Percentiles rank a stretch among this genome's conserved stretches.
Conservation (phyloP, 345 rosid genomes). For the Barbarea vulgaris region DNA sequence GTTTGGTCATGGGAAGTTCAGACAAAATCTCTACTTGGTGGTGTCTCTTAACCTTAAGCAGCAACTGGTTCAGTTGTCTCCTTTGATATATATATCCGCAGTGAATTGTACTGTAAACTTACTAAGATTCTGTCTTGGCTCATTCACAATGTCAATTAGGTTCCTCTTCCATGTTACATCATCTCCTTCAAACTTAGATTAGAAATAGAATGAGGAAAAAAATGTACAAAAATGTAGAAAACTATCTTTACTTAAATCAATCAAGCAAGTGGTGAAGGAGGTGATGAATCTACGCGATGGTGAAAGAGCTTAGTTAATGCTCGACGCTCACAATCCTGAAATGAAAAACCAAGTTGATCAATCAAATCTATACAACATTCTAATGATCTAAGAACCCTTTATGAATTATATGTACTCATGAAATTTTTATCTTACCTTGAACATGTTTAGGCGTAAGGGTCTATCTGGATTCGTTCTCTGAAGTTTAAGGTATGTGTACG, state of each 20-base stretch:
- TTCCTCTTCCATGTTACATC: conserved; percentile 26
- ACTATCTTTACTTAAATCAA: conserved; percentile 39
- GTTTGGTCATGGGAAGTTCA: conserved; percentile 14
- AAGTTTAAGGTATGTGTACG: conserved; percentile 82
- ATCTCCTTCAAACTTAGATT: conserved; percentile 29
- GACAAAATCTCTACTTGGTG: not conserved
- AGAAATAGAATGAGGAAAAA: not conserved
- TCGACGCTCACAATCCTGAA: conserved; percentile 91
- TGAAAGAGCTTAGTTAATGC: conserved; percentile 64
- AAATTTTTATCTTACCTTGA: conserved; percentile 55
- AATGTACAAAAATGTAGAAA: not conserved
- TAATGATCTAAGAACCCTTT: not conserved
- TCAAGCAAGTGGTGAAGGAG: conserved; percentile 47
- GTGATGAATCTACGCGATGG: conserved; percentile 51
- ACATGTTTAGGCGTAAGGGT: conserved; percentile 78
- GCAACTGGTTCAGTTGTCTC: not conserved
- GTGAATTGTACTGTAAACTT: not conserved
- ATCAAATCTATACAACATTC: not conserved
- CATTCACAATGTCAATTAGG: conserved; percentile 9
- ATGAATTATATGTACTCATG: not conserved
- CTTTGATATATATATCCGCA: not conserved
- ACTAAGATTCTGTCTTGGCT: conserved; percentile 2
- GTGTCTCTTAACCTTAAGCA: not conserved
- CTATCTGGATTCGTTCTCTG: conserved; percentile 70
- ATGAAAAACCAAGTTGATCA: conserved; percentile 13